Conservation (phyloP, 2,329 filamentous ascomycete species). For the Triangularia verruculosa region DNA sequence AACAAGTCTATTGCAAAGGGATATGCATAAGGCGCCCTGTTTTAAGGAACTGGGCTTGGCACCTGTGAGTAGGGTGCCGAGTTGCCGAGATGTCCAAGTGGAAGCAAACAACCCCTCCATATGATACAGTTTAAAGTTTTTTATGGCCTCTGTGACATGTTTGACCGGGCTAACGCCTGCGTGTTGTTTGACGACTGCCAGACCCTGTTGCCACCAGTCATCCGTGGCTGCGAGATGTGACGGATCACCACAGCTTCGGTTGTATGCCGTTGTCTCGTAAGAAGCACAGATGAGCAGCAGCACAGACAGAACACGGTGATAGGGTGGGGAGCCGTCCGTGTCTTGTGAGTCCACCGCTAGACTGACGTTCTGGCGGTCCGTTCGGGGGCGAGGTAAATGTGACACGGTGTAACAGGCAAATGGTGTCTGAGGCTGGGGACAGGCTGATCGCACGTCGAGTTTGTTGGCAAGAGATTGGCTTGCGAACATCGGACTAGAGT, state of each 20-base stretch:
- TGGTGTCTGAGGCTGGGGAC: neutral
- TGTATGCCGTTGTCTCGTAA: neutral
- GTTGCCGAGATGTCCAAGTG: neutral
- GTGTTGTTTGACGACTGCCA: neutral
- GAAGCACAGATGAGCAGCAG: neutral
- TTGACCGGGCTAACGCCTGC: neutral
- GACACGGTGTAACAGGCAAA: neutral
- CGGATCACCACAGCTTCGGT: neutral
- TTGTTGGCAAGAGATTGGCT: neutral
- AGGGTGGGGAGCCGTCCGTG: neutral
- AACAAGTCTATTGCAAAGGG: neutral
- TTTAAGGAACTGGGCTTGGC: neutral
- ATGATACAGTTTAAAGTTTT: too few species aligned
- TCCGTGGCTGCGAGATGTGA: neutral
- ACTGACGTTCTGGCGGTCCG: slow-evolving; percentile 6
- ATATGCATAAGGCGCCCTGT: neutral
- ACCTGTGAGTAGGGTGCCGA: neutral
- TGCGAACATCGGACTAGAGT: neutral
- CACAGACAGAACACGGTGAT: neutral
- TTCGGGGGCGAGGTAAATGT: neutral
- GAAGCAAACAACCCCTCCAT: neutral
- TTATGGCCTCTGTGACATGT: too few species aligned
- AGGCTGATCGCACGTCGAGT: neutral
- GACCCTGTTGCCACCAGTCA: neutral
- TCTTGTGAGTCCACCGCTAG: slow-evolving; percentile 6